Percentiles rank a stretch among this genome's conserved stretches.
Conservation (phyloP, 768 basidiomycete species). For the Suillus tomentosus region DNA sequence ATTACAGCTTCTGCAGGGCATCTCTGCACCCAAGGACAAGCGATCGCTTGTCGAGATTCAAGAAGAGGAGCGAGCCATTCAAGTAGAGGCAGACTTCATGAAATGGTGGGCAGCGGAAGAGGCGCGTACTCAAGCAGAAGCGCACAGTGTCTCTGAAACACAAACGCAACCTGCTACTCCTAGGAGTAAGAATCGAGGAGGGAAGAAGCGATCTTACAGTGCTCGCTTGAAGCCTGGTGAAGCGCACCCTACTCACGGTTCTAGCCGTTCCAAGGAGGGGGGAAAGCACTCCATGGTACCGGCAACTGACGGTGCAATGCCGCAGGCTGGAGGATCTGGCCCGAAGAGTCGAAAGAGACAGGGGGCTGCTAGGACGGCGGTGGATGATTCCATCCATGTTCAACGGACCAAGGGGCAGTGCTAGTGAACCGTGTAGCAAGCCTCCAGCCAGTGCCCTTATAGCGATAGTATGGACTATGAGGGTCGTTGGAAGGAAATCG, state of each 20-base stretch:
- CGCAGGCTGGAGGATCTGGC: background rate
- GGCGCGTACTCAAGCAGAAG: constrained; percentile 59
- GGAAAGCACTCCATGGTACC: background rate
- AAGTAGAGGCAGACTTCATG: constrained; percentile 78
- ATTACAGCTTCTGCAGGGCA: constrained; percentile 60
- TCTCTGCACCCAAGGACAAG: background rate
- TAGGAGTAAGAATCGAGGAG: background rate
- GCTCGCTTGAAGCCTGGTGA: background rate
- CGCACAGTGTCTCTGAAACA: background rate
- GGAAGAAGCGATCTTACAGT: background rate
- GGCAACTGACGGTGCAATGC: background rate
- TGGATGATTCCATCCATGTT: background rate
- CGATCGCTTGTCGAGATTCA: constrained; percentile 54
- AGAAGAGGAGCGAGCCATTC: constrained; percentile 71
- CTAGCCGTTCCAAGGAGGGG: background rate
- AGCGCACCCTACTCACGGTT: background rate
- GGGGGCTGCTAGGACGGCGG: background rate
- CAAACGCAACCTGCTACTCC: background rate
- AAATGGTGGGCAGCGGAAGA: constrained; percentile 91
- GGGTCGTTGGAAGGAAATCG: background rate
- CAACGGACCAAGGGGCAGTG: background rate
- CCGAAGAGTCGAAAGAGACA: background rate
- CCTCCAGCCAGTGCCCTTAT: background rate
- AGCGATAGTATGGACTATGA: background rate
- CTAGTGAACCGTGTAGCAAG: constrained; percentile 1